Base-by-base conservation (phyloP, 1,284 basidiomycete species). In the Trichosporon sp. region DNA sequence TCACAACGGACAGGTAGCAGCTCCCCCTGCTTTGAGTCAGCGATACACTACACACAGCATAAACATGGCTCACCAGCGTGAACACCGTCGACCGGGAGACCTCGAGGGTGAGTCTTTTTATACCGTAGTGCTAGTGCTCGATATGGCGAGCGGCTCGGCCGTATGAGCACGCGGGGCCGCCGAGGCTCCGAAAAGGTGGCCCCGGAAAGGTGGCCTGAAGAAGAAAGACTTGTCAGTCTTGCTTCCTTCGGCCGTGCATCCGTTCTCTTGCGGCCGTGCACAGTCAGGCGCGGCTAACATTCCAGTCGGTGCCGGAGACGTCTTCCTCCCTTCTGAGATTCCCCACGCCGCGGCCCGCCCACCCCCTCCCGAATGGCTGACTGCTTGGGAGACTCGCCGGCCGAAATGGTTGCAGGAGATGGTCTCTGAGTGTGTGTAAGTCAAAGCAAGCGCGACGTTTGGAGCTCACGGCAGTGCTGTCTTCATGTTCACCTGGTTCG, bases 401-500 rank as follows among this genome's bases (percentile, higher is more conserved):
- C 65, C 65, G 2, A 59, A 56, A 25, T 58, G 44, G 59, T 49
- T 64, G 19, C 56, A 59, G 36, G 65, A 66, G 62, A 61, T 60
- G 57, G 23, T 61, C 14, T 59, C 59, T 21, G 65, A 66, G 52
- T 33, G 49, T n/a, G 60, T 66, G 62, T 63, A 49, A 56, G 62
- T n/a, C n/a, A n/a, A n/a, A n/a, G n/a, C n/a, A n/a, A n/a, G n/a
- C n/a, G n/a, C n/a, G n/a, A n/a, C n/a, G n/a, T n/a, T 44, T 29
- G 21, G 29, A 7, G n/a, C 21, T 33, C 61, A 21, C 21, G 4
- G 9, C 23, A 63, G 62, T 16, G 65, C 57, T 25, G 62, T 63
- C 6, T 44, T 62, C 37, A 59, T 67, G 29, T 67, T 62, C 37
- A 64, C 63, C 32, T 67, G 63, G 63, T 58, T 23, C 13, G 66